Base-by-base conservation (phyloP, 2,329 filamentous ascomycete species). In the Fonsecaea pedrosoi region DNA sequence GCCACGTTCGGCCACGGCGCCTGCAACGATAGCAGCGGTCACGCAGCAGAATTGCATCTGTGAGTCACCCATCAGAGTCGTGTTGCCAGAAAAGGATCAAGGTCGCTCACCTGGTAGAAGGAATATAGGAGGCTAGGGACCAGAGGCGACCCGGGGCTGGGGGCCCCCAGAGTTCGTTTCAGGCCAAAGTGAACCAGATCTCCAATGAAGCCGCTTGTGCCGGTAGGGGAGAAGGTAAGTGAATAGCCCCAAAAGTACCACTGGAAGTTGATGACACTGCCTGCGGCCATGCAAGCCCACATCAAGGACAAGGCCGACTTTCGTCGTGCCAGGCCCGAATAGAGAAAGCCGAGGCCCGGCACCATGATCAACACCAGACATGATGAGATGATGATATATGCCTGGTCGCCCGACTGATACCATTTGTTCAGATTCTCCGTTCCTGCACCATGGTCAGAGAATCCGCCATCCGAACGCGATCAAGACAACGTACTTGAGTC, bases 211-310 rank as follows among this genome's bases (percentile, higher is more conserved):
- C 92, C 90, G 81, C 92, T 97, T 72, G 87, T 92, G 4, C 90
- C 91, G 13, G 88, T 88, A 53, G 86, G 84, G 75, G 91, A 95
- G 81, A 98, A 97, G 60, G 94, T 94, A 69, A 99, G 85, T 13
- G 94, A 97, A 80, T 97, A 99, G 42, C 95, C 95, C 94, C 95
- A 98, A 80, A 99, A 97, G 77, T 97, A 98, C 95, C 95, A 99
- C 82, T 99, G 95, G 83, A 99, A 97, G 64, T 92, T 90, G 78
- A 97, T 86, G 77, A 98, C 89, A 56, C 92, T 94, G 77, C 91
- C 91, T 55, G 93, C 95, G 78, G 91, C 94, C 92, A 99, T 96
- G 82, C 91, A 93, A 13, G 94, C 93, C 92, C 94, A 98, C 76
- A 99, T 95, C 84, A 98, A 90, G 71, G 93, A 97, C 53, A 99